Conservation (phyloP, 2,329 filamentous ascomycete species). For the Coniochaeta ligniaria region DNA sequence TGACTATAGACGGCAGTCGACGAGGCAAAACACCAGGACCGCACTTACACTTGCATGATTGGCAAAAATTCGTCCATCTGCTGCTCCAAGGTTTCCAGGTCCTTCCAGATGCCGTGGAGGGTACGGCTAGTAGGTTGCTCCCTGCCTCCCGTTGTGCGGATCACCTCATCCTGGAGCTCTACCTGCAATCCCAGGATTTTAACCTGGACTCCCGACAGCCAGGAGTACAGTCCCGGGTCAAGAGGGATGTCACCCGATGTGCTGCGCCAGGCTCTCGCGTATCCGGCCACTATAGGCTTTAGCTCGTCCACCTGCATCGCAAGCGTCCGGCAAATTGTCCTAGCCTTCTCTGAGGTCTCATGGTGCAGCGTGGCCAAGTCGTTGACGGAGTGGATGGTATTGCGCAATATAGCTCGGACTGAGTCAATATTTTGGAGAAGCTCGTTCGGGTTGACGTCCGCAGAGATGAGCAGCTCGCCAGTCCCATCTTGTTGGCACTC, state of each 20-base stretch:
- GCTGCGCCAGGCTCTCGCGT: conserved; percentile 1
- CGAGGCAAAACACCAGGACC: neutral
- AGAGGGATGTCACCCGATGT: conserved; percentile 5
- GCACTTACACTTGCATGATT: conserved; percentile 9
- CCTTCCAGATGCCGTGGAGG: neutral
- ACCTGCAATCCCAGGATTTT: conserved; percentile 6
- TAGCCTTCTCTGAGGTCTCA: neutral
- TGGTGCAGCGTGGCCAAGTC: neutral
- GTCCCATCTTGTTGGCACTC: neutral
- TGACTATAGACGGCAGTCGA: neutral
- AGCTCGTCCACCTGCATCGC: conserved; percentile 4
- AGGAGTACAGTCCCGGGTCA: conserved; percentile 8
- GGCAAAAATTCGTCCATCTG: conserved; percentile 10
- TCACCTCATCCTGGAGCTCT: conserved; percentile 1
- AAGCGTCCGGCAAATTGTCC: neutral
- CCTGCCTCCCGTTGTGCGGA: neutral
- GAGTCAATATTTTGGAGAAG: neutral
- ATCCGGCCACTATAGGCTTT: conserved; percentile 6
- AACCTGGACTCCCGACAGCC: conserved; percentile 7
- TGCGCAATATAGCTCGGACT: neutral
- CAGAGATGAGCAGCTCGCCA: neutral
- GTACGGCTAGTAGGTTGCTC: neutral
- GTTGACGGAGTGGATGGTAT: neutral
- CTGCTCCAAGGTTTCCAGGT: conserved; percentile 3
- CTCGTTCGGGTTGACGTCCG: neutral